phyloP scores from a whole-genome alignment of 192 early-diverging fungal species.

The Coemansia sp. region DNA sequence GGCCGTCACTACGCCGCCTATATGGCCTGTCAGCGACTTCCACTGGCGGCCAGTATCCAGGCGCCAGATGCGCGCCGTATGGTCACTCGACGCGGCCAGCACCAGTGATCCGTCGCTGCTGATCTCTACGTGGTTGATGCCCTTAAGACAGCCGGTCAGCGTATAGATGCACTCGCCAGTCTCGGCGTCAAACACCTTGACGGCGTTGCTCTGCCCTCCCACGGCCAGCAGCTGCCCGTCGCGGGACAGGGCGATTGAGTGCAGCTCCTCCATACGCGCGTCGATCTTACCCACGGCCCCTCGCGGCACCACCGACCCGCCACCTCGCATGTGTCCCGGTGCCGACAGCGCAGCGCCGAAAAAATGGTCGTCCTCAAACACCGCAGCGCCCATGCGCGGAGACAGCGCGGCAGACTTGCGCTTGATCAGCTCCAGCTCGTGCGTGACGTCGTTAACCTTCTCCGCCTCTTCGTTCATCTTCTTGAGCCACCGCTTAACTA shows the following conservation, averaged over 20 bases:
- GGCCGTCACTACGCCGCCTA: constrained; percentile 89
- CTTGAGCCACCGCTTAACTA: constrained; percentile 90
- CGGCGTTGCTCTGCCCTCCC: constrained; percentile 80
- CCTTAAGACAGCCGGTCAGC: constrained; percentile 82
- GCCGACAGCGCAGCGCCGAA: constrained; percentile 37
- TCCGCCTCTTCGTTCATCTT: constrained; percentile 90
- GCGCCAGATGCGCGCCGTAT: constrained; percentile 87
- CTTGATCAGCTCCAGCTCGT: constrained; percentile 80
- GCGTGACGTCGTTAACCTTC: constrained; percentile 92
- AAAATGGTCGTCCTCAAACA: constrained; percentile 44
- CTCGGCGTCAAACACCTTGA: constrained; percentile 78
- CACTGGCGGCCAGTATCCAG: constrained; percentile 75
- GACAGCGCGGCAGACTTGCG: constrained; percentile 48
- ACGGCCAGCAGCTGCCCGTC: constrained; percentile 76
- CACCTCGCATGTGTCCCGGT: constrained; percentile 19
- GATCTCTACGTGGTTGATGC: constrained; percentile 77
- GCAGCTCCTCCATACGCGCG: constrained; percentile 70
- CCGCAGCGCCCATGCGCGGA: constrained; percentile 25
- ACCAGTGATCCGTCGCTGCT: constrained; percentile 48
- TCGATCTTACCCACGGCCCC: constrained; percentile 49
- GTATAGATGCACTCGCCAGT: constrained; percentile 67
- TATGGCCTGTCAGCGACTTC: constrained; percentile 95
- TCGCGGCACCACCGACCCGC: constrained; percentile 37
- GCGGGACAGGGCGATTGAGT: constrained; percentile 73
- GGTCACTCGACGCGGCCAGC: constrained; percentile 86